Percentiles rank a stretch among this genome's conserved stretches.
phyloP scores from a whole-genome alignment of 495 filamentous ascomycete genomes.

The Podospora anserina region DNA sequence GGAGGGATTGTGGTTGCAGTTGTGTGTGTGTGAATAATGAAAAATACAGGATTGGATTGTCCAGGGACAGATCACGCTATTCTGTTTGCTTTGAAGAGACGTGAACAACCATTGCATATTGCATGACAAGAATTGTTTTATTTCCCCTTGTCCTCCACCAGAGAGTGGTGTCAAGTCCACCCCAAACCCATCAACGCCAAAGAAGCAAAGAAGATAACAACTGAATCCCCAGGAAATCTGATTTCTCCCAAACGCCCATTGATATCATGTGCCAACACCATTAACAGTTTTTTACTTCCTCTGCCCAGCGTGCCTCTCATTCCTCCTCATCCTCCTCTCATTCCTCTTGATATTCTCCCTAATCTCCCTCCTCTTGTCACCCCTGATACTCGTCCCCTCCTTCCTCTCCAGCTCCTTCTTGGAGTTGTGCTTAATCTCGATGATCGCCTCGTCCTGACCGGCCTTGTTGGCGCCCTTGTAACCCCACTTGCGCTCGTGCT shows the following conservation, averaged over 20 bases:
- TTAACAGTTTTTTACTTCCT: slow-evolving; percentile 24
- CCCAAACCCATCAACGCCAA: too few species aligned
- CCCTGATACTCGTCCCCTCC: slow-evolving; percentile 56
- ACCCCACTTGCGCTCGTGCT: slow-evolving; percentile 91
- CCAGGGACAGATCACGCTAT: not conserved
- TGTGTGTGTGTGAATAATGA: not conserved
- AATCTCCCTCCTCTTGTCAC: slow-evolving; percentile 60
- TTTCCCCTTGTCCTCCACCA: too few species aligned
- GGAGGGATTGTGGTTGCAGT: not conserved
- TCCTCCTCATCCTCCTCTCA: slow-evolving; percentile 65
- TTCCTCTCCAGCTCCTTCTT: slow-evolving; percentile 65
- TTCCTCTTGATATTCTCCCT: slow-evolving; percentile 63
- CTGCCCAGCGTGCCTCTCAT: slow-evolving; percentile 53
- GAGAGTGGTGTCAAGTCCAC: too few species aligned
- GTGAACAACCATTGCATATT: not conserved
- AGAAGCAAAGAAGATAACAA: too few species aligned
- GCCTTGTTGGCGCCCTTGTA: slow-evolving; percentile 84
- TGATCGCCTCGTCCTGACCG: slow-evolving; percentile 63
- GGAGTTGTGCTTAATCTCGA: slow-evolving; percentile 83
- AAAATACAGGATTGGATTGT: not conserved
- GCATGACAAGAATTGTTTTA: too few species aligned
- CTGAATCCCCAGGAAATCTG: not conserved
- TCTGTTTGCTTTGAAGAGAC: not conserved
- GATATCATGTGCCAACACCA: not conserved
- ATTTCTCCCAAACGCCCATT: not conserved